Conservation (phyloP, 805 yeast species). For the Vanderwaltozyma yarrowii region DNA sequence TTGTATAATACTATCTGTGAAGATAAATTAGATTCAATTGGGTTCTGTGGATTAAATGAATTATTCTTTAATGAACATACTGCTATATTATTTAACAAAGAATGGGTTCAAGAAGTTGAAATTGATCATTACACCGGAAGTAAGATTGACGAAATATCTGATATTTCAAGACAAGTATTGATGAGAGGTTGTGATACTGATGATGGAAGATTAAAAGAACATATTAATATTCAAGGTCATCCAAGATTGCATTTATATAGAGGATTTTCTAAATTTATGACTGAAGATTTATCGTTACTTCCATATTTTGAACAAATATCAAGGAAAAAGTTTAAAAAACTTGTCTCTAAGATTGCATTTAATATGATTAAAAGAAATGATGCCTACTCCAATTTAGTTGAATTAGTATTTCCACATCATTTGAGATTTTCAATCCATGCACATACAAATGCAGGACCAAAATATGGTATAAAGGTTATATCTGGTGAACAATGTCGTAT, state of each 20-base stretch:
- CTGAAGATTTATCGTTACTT: conserved; percentile 42
- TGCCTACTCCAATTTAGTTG: conserved; percentile 55
- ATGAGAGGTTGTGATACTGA: conserved; percentile 40
- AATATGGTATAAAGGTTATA: conserved; percentile 45
- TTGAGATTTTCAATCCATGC: conserved; percentile 53
- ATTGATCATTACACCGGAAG: conserved; percentile 32
- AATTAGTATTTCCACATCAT: conserved; percentile 48
- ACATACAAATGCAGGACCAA: conserved; percentile 49
- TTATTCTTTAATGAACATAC: conserved; percentile 29
- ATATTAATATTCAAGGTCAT: conserved; percentile 45
- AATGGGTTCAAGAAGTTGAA: conserved; percentile 23
- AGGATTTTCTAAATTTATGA: conserved; percentile 52
- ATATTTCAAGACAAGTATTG: conserved; percentile 32
- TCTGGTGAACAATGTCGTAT: conserved; percentile 36
- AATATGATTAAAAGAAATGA: conserved; percentile 58
- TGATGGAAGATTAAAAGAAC: conserved; percentile 58
- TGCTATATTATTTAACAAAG: conserved; percentile 18
- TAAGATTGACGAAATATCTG: conserved; percentile 30
- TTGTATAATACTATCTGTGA: conserved; percentile 33
- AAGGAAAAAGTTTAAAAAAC: conserved; percentile 40
- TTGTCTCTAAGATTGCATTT: conserved; percentile 44
- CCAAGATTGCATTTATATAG: conserved; percentile 44
- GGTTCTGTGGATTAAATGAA: conserved; percentile 35
- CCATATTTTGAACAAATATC: conserved; percentile 32
- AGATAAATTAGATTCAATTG: conserved; percentile 26